phyloP scores from a whole-genome alignment of 176 grass and related monocot genomes.

The Chrysopogon serrulatus region DNA sequence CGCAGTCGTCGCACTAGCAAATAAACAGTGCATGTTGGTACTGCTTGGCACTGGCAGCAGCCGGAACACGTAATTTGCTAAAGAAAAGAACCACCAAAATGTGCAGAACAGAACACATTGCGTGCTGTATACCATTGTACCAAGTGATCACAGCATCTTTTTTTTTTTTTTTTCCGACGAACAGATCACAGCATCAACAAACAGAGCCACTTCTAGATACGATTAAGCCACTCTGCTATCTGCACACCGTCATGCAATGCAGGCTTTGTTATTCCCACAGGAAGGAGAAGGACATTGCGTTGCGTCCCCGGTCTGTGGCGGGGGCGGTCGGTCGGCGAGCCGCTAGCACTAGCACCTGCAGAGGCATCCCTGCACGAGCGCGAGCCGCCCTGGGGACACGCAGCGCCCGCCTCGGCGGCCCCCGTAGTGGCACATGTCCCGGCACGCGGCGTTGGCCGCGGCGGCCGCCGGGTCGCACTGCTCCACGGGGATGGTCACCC shows the following conservation, averaged over 20 bases:
- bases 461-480: conserved; percentile 40
- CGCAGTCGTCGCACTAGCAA: not conserved
- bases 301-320: not conserved
- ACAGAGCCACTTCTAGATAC: not conserved
- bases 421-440: conserved; percentile 74
- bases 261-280: not conserved
- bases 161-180: too few relatives aligned
- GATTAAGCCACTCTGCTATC: not conserved
- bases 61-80: not conserved
- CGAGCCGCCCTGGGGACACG: conserved; percentile 22
- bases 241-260: not conserved
- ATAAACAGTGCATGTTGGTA: not conserved
- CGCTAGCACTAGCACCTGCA: conserved; percentile 57
- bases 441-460: conserved; percentile 51
- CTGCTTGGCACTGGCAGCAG: not conserved
- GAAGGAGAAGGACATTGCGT: not conserved
- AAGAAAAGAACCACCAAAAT: too few relatives aligned
- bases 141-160: not conserved
- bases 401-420: conserved; percentile 49
- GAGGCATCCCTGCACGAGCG: conserved; percentile 36
- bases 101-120: not conserved
- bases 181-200: not conserved
- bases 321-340: not conserved
- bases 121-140: not conserved
- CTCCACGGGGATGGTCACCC: conserved; percentile 44